Conservation (phyloP, 306 rosid species). For the Malus asiatica region DNA sequence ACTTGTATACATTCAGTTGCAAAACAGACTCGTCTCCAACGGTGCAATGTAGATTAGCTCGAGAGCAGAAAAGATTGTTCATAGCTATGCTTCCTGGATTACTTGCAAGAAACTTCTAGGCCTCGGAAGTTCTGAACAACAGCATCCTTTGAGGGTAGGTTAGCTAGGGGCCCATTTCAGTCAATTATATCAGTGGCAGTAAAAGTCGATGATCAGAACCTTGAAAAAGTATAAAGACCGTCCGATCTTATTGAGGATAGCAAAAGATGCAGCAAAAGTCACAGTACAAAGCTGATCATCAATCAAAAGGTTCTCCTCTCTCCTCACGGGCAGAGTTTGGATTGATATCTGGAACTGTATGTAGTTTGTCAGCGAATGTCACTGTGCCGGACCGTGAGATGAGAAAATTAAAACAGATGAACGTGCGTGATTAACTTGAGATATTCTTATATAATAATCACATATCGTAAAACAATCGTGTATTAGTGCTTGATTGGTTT, state of each 20-base stretch:
- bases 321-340: background rate
- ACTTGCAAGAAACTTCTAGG: conserved; percentile 12
- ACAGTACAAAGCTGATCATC: background rate
- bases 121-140: background rate
- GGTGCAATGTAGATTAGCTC: too few species aligned
- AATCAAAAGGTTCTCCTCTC: background rate
- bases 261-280: conserved; percentile 4
- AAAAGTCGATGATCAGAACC: background rate
- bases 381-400: fast-evolving
- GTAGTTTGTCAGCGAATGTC: background rate
- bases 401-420: too few species aligned
- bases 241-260: background rate
- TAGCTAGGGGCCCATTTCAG: background rate
- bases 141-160: background rate
- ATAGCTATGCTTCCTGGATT: background rate
- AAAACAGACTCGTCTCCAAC: fast-evolving
- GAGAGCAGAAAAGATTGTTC: background rate
- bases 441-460: fast-evolving
- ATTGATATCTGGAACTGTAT: background rate
- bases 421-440: too few species aligned
- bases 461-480: too few species aligned
- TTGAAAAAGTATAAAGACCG: background rate
- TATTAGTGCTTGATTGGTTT: too few species aligned
- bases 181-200: background rate
- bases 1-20: too few species aligned